Base-by-base conservation (phyloP, 78 protist species). In the Chrysochromulina parva region DNA sequence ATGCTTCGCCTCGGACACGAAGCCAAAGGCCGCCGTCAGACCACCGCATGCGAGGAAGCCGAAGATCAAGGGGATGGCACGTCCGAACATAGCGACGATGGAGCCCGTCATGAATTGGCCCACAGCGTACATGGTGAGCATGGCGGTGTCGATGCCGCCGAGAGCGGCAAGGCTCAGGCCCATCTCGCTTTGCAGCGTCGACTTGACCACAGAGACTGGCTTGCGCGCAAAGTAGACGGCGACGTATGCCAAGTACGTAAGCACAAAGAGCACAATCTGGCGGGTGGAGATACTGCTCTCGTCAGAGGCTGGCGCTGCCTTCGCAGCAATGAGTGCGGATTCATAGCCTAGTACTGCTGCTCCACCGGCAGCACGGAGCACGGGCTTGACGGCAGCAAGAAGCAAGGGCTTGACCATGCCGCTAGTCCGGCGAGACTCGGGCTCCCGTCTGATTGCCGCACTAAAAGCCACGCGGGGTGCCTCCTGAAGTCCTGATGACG, bases 191-290 rank as follows among this genome's bases (percentile, higher is more conserved):
- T 71, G 52, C 14, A 71, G 80, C 38, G 80, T 71, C 80, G 80
- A 38, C 52, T 71, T 71, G 53, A 71, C 80, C 53, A 71, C 80
- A 7, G 80, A 71, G 80, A 71, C 80, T 7, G 80, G 80, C 80
- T 71, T 71, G 19, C 80, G 80, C 7, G 80, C 80, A 26, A 71
- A 71, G 80, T 71, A 71, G 38, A 71, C 11, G 38, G 52, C 9
- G 80, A 38, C 80, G 52, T 71, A 71, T 14, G 80, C 80, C 14
- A 38, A 3, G 80, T 71, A 71, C 80, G 80, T 71, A 11, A 71
- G 80, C 11, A 5, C 80, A 52, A 71, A 71, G 52, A 71, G 80
- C 11, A 38, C n/a, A 11, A 71, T 4, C 80, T 38, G 55, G 4
- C 80, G 62, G 13, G 62, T 38, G 38, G 38, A 38, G 38, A 38